phyloP scores from a whole-genome alignment of 2,329 filamentous ascomycete species.

The Calonectria pseudoreteaudii region DNA sequence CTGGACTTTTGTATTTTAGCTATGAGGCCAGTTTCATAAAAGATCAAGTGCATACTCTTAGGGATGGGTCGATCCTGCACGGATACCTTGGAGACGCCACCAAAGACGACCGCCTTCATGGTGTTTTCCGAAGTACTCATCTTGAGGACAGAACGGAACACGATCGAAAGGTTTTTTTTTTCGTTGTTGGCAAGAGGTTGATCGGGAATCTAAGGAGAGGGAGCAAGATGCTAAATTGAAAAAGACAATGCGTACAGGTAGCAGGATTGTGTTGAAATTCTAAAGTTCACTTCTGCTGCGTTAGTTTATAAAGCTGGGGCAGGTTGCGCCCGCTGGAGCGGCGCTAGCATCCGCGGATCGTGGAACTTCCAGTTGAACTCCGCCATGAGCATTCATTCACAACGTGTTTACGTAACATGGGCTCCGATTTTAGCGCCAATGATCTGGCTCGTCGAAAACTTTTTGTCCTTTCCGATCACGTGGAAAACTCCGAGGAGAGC shows the following conservation, averaged over 20 bases:
- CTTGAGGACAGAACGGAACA: background rate
- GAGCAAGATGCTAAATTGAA: background rate
- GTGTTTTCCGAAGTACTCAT: constrained; percentile 50
- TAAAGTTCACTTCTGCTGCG: background rate
- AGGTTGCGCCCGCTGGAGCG: background rate
- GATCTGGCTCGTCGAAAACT: background rate
- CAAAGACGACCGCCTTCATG: constrained; percentile 93
- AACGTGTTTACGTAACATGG: background rate
- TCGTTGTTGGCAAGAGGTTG: background rate
- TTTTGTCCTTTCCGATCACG: background rate
- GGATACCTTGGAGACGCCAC: constrained; percentile 79
- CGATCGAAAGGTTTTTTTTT: background rate
- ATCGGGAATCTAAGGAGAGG: no score
- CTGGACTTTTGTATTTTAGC: constrained; percentile 60
- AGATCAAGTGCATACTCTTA: constrained; percentile 53
- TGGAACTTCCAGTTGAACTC: background rate
- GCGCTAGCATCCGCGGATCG: background rate
- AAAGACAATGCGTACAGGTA: background rate
- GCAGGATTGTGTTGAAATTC: background rate
- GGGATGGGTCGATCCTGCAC: constrained; percentile 86
- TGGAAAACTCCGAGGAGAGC: background rate
- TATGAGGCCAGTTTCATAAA: background rate
- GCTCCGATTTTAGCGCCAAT: background rate
- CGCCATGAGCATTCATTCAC: background rate
- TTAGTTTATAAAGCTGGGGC: background rate